Conservation (phyloP, 257 asterid genomes). For the Haberlea rhodopensis region DNA sequence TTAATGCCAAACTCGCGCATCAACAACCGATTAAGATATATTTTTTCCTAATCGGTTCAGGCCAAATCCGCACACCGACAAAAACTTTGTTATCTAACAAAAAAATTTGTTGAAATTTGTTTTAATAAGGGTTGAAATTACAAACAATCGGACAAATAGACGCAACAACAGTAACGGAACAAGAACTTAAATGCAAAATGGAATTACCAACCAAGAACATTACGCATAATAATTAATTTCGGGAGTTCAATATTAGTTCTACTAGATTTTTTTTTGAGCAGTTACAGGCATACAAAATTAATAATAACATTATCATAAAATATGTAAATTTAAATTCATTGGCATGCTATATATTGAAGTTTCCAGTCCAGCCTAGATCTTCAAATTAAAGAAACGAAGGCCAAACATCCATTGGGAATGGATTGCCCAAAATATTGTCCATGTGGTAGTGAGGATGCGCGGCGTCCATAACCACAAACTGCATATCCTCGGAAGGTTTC, state of each 20-base stretch:
- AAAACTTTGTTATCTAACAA: too few species aligned
- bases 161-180: not conserved
- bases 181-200: not conserved
- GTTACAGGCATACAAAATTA: not conserved
- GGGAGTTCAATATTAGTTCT: not conserved
- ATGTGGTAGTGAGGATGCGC: constrained; percentile 64
- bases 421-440: constrained; percentile 66
- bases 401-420: constrained; percentile 81
- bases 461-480: constrained; percentile 93
- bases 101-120: too few species aligned
- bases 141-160: too few species aligned
- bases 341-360: not conserved
- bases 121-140: too few species aligned
- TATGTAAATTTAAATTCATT: not conserved
- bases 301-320: too few species aligned
- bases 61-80: too few species aligned
- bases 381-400: constrained; percentile 54
- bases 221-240: not conserved
- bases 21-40: too few species aligned
- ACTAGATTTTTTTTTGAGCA: not conserved
- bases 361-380: not conserved
- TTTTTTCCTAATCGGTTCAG: too few species aligned
- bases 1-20: too few species aligned
- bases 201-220: not conserved
- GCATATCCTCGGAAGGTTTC: constrained; percentile 98